A percentile compares a stretch with the other conserved stretches of the same genome.
phyloP scores from a whole-genome alignment of 2,329 filamentous ascomycete genomes.

The Xylariaceae sp. region DNA sequence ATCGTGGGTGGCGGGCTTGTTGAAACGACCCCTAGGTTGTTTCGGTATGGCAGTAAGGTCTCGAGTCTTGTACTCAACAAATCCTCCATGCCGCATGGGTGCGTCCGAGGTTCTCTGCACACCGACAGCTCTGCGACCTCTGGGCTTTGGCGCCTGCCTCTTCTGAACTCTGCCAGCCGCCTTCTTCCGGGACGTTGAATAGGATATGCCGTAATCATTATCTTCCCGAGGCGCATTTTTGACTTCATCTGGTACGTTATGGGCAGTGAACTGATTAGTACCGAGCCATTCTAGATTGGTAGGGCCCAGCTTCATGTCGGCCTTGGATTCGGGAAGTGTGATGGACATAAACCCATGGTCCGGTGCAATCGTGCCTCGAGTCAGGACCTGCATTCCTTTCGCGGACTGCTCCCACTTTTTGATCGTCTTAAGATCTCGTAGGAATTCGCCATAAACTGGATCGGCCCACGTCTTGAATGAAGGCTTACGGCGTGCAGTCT shows the following conservation, averaged over 20 bases:
- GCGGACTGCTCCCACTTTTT: constrained; percentile 43
- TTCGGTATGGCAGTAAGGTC: constrained; percentile 26
- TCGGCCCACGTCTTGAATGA: constrained; percentile 21
- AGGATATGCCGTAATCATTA: constrained; percentile 26
- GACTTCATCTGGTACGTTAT: constrained; percentile 40
- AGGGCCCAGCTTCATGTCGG: constrained; percentile 23
- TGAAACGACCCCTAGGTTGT: constrained; percentile 31
- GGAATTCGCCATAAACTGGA: constrained; percentile 25
- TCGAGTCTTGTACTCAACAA: constrained; percentile 30
- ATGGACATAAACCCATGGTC: constrained; percentile 39
- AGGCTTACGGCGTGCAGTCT: constrained; percentile 12
- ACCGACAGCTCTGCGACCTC: background rate
- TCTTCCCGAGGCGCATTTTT: constrained; percentile 29
- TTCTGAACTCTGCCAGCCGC: background rate
- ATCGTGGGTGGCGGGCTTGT: constrained; percentile 30
- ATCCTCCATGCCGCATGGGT: constrained; percentile 13
- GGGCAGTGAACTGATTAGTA: constrained; percentile 37
- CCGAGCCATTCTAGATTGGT: constrained; percentile 35
- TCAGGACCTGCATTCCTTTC: constrained; percentile 33
- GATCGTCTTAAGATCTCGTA: constrained; percentile 34
- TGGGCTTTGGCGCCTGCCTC: background rate
- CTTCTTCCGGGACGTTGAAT: constrained; percentile 9
- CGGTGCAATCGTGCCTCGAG: constrained; percentile 33
- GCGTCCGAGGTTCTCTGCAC: background rate
- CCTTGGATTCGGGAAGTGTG: constrained; percentile 21